These are phyloP conservation scores for Zymoseptoria ardabiliae DNA, from an alignment of 2,329 filamentous ascomycete species.

Conservation along the genomic window DNA sequence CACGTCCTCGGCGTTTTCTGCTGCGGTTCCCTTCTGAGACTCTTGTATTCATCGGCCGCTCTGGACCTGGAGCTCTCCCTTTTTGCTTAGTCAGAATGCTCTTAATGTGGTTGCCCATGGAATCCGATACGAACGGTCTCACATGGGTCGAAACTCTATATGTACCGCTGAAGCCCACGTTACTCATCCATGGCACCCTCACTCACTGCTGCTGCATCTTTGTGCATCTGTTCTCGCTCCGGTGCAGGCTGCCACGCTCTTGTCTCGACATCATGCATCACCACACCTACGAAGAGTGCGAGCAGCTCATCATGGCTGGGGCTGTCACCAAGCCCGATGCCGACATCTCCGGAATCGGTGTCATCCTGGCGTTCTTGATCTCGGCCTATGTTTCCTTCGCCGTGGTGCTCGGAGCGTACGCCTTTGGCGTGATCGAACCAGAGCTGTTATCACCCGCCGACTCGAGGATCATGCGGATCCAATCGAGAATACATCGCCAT, in stretches of 20 bases:
- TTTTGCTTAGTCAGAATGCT: too few species aligned
- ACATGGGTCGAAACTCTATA: too few species aligned
- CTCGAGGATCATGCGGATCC: neutral
- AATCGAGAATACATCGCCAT: constrained; percentile 1
- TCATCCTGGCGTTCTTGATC: neutral
- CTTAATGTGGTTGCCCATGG: too few species aligned
- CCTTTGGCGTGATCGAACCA: constrained; percentile 4
- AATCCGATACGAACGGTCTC: too few species aligned
- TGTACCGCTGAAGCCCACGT: too few species aligned
- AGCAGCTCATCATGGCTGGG: constrained; percentile 3
- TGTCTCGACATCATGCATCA: neutral
- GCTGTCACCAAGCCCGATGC: constrained; percentile 10
- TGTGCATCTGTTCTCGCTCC: too few species aligned
- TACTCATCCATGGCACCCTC: too few species aligned
- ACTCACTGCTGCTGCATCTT: too few species aligned
- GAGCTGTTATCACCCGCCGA: constrained; percentile 7
- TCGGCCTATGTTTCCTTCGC: constrained; percentile 6
- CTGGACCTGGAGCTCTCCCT: too few species aligned
- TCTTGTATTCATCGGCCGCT: too few species aligned
- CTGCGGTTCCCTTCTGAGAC: neutral
- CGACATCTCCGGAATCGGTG: constrained; percentile 17
- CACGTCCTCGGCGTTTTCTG: neutral
- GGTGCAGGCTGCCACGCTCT: too few species aligned
- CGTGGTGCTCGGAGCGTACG: constrained; percentile 7
- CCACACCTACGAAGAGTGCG: neutral